Evolutionary conservation across 805 yeast species (phyloP).

Genomic region (Maudiozyma pseudohumilis): DNA sequence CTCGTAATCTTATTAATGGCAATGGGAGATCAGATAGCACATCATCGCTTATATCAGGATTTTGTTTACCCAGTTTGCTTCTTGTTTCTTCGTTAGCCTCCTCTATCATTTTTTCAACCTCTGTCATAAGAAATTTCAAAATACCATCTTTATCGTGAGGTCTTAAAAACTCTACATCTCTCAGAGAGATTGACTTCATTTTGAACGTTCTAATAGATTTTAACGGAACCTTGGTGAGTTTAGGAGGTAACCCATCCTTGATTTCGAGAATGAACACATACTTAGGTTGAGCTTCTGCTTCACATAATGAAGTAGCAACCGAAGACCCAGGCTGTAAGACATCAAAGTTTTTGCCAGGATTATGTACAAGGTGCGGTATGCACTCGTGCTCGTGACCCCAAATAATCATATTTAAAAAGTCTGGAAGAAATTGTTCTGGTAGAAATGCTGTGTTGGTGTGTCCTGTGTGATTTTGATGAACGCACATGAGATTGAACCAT

Average conservation of each 20-base stretch:
- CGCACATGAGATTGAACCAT: conserved; percentile 79
- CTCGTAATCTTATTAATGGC: conserved; percentile 73
- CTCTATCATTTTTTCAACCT: conserved; percentile 58
- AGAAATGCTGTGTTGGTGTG: conserved; percentile 73
- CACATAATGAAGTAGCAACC: conserved; percentile 81
- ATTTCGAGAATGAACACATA: conserved; percentile 63
- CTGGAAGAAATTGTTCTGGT: conserved; percentile 78
- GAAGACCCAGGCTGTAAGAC: conserved; percentile 91
- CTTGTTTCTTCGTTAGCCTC: conserved; percentile 46
- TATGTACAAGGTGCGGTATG: conserved; percentile 54
- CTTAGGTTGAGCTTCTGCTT: conserved; percentile 72
- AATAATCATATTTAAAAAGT: conserved; percentile 67
- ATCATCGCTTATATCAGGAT: conserved; percentile 11
- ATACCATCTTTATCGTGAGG: conserved; percentile 59
- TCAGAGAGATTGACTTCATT: conserved; percentile 53
- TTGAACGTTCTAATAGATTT: conserved; percentile 75
- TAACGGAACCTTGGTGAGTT: conserved; percentile 33
- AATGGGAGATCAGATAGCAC: conserved; percentile 43
- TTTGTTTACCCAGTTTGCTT: conserved; percentile 19
- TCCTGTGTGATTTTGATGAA: conserved; percentile 85
- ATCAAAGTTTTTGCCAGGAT: conserved; percentile 49
- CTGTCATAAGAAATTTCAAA: conserved; percentile 44
- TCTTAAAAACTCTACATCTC: conserved; percentile 41
- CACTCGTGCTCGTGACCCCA: conserved; percentile 99
- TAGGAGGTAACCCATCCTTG: conserved; percentile 47